phyloP scores from a whole-genome alignment of 768 basidiomycete species.

The Tylopilus plumbeoviolaceoides region DNA sequence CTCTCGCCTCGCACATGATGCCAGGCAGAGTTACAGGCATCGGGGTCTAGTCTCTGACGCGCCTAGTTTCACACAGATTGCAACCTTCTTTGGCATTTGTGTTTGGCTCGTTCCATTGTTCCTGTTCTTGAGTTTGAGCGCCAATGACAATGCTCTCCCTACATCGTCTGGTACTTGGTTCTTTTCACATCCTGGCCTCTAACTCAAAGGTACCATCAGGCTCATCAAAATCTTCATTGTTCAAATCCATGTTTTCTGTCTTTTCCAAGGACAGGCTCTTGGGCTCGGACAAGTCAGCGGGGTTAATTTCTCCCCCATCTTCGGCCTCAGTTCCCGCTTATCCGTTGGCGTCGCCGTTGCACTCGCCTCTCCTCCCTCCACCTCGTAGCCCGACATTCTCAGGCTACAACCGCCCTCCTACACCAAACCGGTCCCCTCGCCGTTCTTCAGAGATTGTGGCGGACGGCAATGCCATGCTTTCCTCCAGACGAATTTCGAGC shows the following conservation, averaged over 20 bases:
- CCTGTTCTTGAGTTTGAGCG: constrained; percentile 91
- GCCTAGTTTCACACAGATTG: constrained; percentile 66
- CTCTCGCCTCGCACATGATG: constrained; percentile 62
- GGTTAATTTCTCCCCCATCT: constrained; percentile 65
- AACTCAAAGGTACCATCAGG: constrained; percentile 8
- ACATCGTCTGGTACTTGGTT: constrained; percentile 46
- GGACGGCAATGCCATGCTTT: constrained; percentile 21
- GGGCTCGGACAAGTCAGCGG: constrained; percentile 54
- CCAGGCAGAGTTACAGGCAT: constrained; percentile 48
- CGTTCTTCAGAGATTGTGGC: constrained; percentile 17
- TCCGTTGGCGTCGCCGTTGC: constrained; percentile 24
- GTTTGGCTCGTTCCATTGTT: constrained; percentile 92
- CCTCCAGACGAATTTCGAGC: constrained; percentile 17
- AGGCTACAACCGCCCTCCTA: constrained; percentile 20
- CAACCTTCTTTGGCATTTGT: constrained; percentile 79
- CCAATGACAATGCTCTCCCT: constrained; percentile 95
- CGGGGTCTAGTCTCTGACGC: constrained; percentile 31
- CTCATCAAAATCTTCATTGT: constrained; percentile 52
- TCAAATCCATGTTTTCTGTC: constrained; percentile 57
- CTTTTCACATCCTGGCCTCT: neutral
- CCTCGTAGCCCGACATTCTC: constrained; percentile 22
- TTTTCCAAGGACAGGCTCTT: constrained; percentile 39
- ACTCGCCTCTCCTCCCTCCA: constrained; percentile 21
- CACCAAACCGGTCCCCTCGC: constrained; percentile 41
- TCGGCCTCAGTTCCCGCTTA: constrained; percentile 7